Evolutionary conservation across 495 filamentous ascomycete genomes (phyloP).

Genomic region (Penicillium ochrochloron): DNA sequence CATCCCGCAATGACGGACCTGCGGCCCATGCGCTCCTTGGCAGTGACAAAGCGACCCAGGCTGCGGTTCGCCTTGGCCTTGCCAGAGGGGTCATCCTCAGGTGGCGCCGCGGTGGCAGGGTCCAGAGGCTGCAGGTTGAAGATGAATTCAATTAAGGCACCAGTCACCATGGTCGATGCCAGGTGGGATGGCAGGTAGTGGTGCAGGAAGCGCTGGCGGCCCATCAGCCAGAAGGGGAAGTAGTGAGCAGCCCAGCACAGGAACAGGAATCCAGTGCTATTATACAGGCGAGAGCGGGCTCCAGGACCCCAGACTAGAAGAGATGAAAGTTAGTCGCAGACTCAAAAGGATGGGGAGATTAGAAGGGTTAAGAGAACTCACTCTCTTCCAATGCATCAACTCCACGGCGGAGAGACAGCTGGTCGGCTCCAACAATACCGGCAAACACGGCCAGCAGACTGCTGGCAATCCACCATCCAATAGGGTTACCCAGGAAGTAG

Average conservation of each 20-base stretch:
- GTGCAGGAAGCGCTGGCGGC: constrained; percentile 74
- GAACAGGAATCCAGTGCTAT: constrained; percentile 98
- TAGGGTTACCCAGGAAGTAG: constrained; percentile 96
- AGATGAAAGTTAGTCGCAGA: constrained; percentile 13
- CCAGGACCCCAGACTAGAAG: constrained; percentile 59
- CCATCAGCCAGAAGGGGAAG: constrained; percentile 77
- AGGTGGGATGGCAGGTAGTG: constrained; percentile 88
- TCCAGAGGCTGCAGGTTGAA: constrained; percentile 82
- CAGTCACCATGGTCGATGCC: constrained; percentile 88
- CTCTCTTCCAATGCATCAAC: constrained; percentile 92
- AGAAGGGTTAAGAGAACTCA: constrained; percentile 57
- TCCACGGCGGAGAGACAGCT: constrained; percentile 87
- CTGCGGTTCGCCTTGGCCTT: constrained; percentile 41
- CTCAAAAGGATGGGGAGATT: background rate
- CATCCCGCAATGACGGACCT: constrained; percentile 79
- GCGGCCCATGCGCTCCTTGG: constrained; percentile 77
- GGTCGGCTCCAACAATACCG: constrained; percentile 90
- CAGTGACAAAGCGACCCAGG: constrained; percentile 60
- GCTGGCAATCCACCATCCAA: constrained; percentile 97
- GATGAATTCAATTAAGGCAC: constrained; percentile 96
- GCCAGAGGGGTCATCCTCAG: constrained; percentile 54
- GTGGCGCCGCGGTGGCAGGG: constrained; percentile 43
- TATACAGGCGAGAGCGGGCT: constrained; percentile 91
- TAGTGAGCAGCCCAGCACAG: constrained; percentile 80
- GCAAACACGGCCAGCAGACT: constrained; percentile 90